A percentile compares a stretch with the other conserved stretches of the same genome.
These are phyloP conservation scores for Penicillium daleae DNA, from an alignment of 495 filamentous ascomycete species.

Conservation along the genomic window DNA sequence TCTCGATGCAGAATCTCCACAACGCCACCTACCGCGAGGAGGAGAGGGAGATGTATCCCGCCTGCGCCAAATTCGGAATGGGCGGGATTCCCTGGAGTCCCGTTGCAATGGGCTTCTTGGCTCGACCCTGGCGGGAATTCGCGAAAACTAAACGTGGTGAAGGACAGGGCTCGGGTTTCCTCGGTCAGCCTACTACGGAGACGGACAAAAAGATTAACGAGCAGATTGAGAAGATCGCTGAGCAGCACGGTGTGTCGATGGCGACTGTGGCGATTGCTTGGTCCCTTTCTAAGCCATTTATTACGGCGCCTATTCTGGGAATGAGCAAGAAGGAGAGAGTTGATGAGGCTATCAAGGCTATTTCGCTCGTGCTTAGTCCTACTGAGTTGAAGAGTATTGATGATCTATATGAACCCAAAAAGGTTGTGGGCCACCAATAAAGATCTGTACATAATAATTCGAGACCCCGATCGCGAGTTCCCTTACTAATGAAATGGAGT, in stretches of 20 bases:
- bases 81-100: conserved; percentile 61
- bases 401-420: conserved; percentile 61
- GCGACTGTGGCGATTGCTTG: conserved; percentile 66
- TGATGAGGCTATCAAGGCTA: conserved; percentile 58
- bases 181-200: conserved; percentile 28
- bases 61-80: conserved; percentile 68
- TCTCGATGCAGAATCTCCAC: conserved; percentile 77
- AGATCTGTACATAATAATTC: background rate
- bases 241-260: conserved; percentile 60
- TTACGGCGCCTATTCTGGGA: conserved; percentile 64
- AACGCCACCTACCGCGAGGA: conserved; percentile 77
- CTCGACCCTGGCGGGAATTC: conserved; percentile 34
- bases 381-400: conserved; percentile 65
- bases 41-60: conserved; percentile 74
- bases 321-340: conserved; percentile 61
- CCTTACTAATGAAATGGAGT: too few relatives aligned
- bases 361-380: conserved; percentile 51
- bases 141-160: conserved; percentile 25
- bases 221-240: conserved; percentile 63
- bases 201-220: conserved; percentile 54
- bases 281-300: conserved; percentile 54
- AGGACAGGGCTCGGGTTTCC: conserved; percentile 8
- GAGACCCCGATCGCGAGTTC: too few relatives aligned
- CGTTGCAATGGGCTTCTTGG: conserved; percentile 50
- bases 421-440: conserved; percentile 21